Percentiles rank a stretch among this genome's conserved stretches.
These are phyloP conservation scores for Grosmannia serpens DNA, from an alignment of 2,329 filamentous ascomycete genomes.

Conservation along the genomic window DNA sequence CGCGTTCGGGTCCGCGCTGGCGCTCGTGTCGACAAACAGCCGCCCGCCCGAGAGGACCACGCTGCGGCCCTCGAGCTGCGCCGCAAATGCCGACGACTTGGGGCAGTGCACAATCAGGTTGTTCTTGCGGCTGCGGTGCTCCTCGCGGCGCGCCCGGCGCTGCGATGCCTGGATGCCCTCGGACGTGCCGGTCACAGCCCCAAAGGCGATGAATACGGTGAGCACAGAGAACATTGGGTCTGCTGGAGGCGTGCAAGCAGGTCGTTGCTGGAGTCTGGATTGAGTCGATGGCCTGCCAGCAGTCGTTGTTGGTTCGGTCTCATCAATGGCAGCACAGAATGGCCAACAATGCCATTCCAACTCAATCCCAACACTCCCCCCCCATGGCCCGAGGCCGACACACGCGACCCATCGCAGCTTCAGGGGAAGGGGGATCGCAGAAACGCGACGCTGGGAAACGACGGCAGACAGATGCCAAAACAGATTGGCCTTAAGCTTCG, in stretches of 20 bases:
- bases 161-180: constrained; percentile 36
- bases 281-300: too few relatives aligned
- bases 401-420: neutral
- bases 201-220: constrained; percentile 27
- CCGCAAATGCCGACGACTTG: constrained; percentile 32
- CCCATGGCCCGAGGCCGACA: neutral
- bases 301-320: too few relatives aligned
- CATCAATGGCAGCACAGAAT: too few relatives aligned
- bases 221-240: constrained; percentile 6
- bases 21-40: constrained; percentile 36
- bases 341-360: too few relatives aligned
- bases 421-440: neutral
- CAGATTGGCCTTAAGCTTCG: neutral
- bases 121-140: constrained; percentile 35
- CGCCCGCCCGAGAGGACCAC: constrained; percentile 30
- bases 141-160: constrained; percentile 31
- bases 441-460: neutral
- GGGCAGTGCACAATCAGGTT: constrained; percentile 34
- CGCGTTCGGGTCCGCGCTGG: constrained; percentile 18
- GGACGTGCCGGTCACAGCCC: constrained; percentile 31
- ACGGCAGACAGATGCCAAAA: neutral
- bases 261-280: too few relatives aligned
- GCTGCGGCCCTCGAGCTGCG: constrained; percentile 30
- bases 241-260: neutral
- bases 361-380: too few relatives aligned